Evolutionary conservation across 2,329 filamentous ascomycete species (phyloP).

Genomic region (Apiospora phragmitis): DNA sequence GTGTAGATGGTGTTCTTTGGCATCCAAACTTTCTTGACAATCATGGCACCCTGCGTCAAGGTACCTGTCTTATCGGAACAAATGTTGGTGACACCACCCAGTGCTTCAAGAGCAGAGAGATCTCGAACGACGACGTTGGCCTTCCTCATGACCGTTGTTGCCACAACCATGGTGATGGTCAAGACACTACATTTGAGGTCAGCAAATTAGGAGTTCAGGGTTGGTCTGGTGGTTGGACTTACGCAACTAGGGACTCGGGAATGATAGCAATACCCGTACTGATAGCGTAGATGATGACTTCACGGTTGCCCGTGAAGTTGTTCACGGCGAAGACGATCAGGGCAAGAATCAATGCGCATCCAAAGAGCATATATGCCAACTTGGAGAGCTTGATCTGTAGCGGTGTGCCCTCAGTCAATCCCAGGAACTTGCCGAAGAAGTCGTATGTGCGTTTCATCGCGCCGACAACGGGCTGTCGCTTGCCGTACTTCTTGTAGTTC

Average conservation of each 20-base stretch:
- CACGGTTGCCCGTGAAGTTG: slow-evolving; percentile 49
- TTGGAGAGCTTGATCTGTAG: slow-evolving; percentile 77
- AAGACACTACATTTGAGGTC: slow-evolving; percentile 46
- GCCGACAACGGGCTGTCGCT: slow-evolving; percentile 49
- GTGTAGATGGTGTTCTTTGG: slow-evolving; percentile 57
- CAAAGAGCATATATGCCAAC: slow-evolving; percentile 75
- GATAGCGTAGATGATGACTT: slow-evolving; percentile 59
- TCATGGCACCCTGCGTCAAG: slow-evolving; percentile 68
- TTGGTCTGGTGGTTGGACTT: slow-evolving; percentile 26
- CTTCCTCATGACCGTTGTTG: slow-evolving; percentile 64
- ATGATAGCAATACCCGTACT: slow-evolving; percentile 63
- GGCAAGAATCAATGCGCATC: slow-evolving; percentile 61
- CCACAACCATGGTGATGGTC: slow-evolving; percentile 70
- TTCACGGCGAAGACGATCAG: slow-evolving; percentile 61
- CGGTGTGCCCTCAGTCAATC: slow-evolving; percentile 68
- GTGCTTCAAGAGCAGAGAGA: slow-evolving; percentile 66
- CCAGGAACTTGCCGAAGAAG: slow-evolving; percentile 58
- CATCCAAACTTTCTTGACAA: slow-evolving; percentile 67
- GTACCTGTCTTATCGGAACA: slow-evolving; percentile 76
- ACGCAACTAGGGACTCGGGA: slow-evolving; percentile 64
- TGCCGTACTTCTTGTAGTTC: slow-evolving; percentile 55
- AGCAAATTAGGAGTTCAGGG: slow-evolving; percentile 10
- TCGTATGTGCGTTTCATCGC: slow-evolving; percentile 48
- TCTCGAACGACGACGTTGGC: slow-evolving; percentile 66
- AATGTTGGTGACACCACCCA: slow-evolving; percentile 71